Base-by-base conservation (phyloP, 179 eudicot species). In the Vitellaria paradoxa region DNA sequence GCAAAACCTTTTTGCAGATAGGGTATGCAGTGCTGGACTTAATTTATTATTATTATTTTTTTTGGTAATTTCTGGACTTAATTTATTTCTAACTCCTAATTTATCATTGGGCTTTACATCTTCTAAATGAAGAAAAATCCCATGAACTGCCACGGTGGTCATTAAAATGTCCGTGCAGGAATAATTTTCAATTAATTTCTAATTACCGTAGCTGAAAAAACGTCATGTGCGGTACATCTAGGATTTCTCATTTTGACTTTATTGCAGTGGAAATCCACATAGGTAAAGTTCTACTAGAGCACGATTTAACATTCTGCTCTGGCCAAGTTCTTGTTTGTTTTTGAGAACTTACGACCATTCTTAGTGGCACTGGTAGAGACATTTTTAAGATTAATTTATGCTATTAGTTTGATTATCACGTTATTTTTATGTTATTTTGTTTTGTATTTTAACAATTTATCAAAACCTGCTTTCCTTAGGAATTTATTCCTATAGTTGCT, bases 1-100 rank as follows among this genome's bases (percentile, higher is more conserved):
- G 87, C 80, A 79, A 77, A 87, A 86, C 75, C 92, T 92, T 23
- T 92, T 92, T 72, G 89, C 91, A 6, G 93, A 90, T 73, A 81
- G 91, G 87, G 92, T 90, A 74, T 77, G 96, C 60, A 4, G 4
- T 70, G 73, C 78, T 72, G 30, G 15, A 42, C 17, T 9, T 65
- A 21, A 30, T 9, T 26, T 30, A 65, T n/a, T 65, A n/a, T n/a
- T n/a, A n/a, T n/a, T n/a, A n/a, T n/a, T n/a, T n/a, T n/a, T n/a
- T n/a, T n/a, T n/a, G n/a, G n/a, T n/a, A n/a, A n/a, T n/a, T n/a
- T n/a, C 78, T 72, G 30, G 15, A 42, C 17, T 9, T 65, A 21
- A 30, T 9, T 26, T 30, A 65, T n/a, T 65, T 30, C 30, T 5
- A 55, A 14, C 59, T 12, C 24, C 23, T 18, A 20, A 20, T 59